Evolutionary conservation across 345 rosid genomes (phyloP).

Genomic region (Ricinus communis): DNA sequence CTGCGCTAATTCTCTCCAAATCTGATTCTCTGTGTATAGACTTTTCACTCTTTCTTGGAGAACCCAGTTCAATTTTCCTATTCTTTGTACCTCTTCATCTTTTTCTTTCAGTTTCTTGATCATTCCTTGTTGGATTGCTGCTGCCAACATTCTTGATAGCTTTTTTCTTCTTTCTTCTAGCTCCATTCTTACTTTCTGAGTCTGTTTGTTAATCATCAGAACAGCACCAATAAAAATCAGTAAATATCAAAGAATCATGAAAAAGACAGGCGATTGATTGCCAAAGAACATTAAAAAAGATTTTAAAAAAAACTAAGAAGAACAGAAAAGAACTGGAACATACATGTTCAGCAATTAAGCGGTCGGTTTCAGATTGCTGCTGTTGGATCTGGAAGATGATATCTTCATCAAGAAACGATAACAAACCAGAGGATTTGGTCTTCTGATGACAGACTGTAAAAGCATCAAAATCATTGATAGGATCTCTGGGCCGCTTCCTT

Average conservation of each 20-base stretch:
- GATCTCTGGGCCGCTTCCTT: slow-evolving; percentile 49
- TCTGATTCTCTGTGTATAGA: slow-evolving; percentile 53
- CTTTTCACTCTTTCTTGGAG: slow-evolving; percentile 62
- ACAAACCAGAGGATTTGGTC: slow-evolving; percentile 39
- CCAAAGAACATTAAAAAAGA: too few relatives aligned
- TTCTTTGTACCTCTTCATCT: slow-evolving; percentile 58
- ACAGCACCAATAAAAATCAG: not conserved
- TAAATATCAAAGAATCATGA: too few relatives aligned
- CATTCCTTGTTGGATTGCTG: slow-evolving; percentile 45
- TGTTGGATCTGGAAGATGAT: slow-evolving; percentile 49
- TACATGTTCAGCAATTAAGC: slow-evolving; percentile 52
- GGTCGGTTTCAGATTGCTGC: slow-evolving; percentile 58
- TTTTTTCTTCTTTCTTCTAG: slow-evolving; percentile 55
- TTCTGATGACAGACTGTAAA: too few relatives aligned
- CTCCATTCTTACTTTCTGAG: slow-evolving; percentile 56
- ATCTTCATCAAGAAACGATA: slow-evolving; percentile 40
- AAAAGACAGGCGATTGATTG: not conserved
- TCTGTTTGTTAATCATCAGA: slow-evolving; percentile 38
- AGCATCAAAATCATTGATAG: slow-evolving; percentile 35
- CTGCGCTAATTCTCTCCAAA: slow-evolving; percentile 69
- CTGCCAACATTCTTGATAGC: slow-evolving; percentile 52
- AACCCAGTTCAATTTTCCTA: slow-evolving; percentile 56
- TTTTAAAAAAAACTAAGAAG: not conserved
- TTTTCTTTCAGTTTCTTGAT: slow-evolving; percentile 51
- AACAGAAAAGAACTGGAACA: not conserved